These are phyloP conservation scores for Bipolaris oryzae DNA, from an alignment of 2,329 filamentous ascomycete genomes.

Conservation along the genomic window DNA sequence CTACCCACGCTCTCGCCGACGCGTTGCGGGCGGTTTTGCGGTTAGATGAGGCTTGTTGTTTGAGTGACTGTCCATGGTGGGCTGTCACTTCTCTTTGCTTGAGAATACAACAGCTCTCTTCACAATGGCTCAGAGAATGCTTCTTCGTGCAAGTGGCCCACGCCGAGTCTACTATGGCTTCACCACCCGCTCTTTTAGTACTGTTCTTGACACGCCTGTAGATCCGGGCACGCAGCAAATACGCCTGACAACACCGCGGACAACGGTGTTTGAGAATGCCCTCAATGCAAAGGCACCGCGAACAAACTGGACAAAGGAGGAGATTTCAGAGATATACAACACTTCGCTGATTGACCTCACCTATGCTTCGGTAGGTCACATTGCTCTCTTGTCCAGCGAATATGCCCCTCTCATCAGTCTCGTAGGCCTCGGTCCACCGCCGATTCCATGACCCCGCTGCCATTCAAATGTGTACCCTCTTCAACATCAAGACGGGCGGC, in stretches of 20 bases:
- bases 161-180: conserved; percentile 2
- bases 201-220: conserved; percentile 40
- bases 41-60: conserved; percentile 5
- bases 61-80: not conserved
- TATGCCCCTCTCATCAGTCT: conserved; percentile 7
- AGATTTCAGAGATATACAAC: conserved; percentile 82
- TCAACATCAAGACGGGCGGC: conserved; percentile 96
- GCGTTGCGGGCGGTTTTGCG: conserved; percentile 6
- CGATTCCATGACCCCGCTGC: conserved; percentile 83
- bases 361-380: conserved; percentile 67
- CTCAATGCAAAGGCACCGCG: conserved; percentile 66
- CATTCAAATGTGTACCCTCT: conserved; percentile 90
- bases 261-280: conserved; percentile 53
- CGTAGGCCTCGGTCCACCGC: conserved; percentile 75
- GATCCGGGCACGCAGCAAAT: conserved; percentile 31
- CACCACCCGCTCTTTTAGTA: conserved; percentile 37
- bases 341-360: conserved; percentile 80
- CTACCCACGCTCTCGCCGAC: conserved; percentile 8
- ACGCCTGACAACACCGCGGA: conserved; percentile 17
- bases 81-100: conserved; percentile 2
- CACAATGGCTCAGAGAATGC: conserved; percentile 12
- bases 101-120: conserved; percentile 1
- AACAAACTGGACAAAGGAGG: conserved; percentile 79
- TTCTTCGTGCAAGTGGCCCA: conserved; percentile 8
- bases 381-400: not conserved